These are phyloP conservation scores for Sarocladium kiliense DNA, from an alignment of 2,329 filamentous ascomycete species.

Conservation along the genomic window DNA sequence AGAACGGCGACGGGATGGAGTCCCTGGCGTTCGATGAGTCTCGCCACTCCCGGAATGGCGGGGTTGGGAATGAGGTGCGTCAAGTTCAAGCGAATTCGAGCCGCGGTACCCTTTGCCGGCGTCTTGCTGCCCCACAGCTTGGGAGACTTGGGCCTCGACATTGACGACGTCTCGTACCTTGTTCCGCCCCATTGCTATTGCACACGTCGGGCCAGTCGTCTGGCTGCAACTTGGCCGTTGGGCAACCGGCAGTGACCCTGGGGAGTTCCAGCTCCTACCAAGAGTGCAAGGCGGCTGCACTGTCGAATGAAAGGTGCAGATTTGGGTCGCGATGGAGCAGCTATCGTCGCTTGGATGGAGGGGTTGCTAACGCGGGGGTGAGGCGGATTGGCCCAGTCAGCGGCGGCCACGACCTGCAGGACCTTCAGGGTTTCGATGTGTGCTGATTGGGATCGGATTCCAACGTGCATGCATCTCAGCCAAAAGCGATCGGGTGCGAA, in stretches of 20 bases:
- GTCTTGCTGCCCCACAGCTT: not conserved
- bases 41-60: not conserved
- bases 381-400: conserved; percentile 1
- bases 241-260: not conserved
- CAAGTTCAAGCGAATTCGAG: not conserved
- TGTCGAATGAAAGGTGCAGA: conserved; percentile 7
- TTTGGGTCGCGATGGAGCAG: not conserved
- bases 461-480: not conserved
- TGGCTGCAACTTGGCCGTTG: not conserved
- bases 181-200: conserved; percentile 1
- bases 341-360: not conserved
- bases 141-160: conserved; percentile 4
- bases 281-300: not conserved
- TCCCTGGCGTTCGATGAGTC: not conserved
- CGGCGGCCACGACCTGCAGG: not conserved
- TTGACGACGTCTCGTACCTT: not conserved
- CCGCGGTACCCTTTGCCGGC: not conserved
- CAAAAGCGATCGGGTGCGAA: not conserved
- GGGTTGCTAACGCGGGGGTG: not conserved
- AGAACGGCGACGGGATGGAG: not conserved
- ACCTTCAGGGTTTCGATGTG: not conserved
- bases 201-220: not conserved
- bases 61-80: not conserved
- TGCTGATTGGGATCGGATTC: not conserved
- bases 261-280: not conserved